Evolutionary conservation across 2,329 filamentous ascomycete species (phyloP).

Genomic region (Calonectria naviculata): DNA sequence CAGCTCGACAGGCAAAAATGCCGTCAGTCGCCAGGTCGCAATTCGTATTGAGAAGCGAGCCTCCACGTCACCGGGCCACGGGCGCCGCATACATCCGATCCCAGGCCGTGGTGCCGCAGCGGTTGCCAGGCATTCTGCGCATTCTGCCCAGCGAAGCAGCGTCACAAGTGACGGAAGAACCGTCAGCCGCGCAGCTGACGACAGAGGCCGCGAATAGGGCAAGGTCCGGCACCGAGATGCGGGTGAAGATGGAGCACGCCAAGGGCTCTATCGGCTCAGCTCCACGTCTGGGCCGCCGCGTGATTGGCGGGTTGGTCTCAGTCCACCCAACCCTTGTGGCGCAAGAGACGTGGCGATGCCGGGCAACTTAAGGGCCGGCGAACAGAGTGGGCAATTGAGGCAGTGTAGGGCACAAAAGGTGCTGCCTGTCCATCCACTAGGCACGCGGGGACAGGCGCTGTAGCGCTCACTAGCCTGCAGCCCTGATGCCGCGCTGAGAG

Average conservation of each 20-base stretch:
- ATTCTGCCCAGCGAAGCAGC: not conserved
- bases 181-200: constrained; percentile 15
- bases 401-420: not conserved
- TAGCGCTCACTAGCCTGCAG: not conserved
- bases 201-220: not conserved
- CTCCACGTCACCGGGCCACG: constrained; percentile 1
- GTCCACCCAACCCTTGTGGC: not conserved
- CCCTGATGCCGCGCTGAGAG: not conserved
- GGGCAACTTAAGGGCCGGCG: not conserved
- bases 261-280: not conserved
- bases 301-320: not conserved
- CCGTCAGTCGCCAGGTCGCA: not conserved
- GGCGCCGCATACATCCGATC: not conserved
- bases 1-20: not conserved
- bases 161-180: not conserved
- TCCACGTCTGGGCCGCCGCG: not conserved
- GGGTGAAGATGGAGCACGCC: constrained; percentile 6
- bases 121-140: not conserved
- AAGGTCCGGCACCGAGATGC: not conserved
- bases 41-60: not conserved
- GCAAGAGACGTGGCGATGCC: not conserved
- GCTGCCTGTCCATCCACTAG: not conserved
- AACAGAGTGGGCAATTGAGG: not conserved
- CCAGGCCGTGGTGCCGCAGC: not conserved
- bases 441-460: not conserved